Evolutionary conservation across 2,329 filamentous ascomycete genomes (phyloP).

Genomic region (Pseudocercospora pini-densiflorae): DNA sequence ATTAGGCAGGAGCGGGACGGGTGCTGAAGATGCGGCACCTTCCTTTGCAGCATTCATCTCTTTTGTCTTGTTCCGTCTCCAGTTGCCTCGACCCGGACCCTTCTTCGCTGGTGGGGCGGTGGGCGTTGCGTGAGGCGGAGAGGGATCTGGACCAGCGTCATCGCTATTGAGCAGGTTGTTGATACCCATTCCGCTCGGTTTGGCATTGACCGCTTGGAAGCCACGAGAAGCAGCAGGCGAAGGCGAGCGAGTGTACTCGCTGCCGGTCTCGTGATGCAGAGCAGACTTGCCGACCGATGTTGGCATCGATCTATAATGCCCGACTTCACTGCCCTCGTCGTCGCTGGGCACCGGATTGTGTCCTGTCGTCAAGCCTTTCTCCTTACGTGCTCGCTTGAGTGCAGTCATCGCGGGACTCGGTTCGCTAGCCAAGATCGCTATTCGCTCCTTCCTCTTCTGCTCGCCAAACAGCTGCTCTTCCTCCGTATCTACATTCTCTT

Average conservation of each 20-base stretch:
- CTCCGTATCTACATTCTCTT: constrained; percentile 75
- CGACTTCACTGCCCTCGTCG: constrained; percentile 37
- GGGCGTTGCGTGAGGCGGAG: constrained; percentile 33
- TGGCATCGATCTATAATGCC: constrained; percentile 27
- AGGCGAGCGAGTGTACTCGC: constrained; percentile 53
- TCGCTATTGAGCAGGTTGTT: constrained; percentile 56
- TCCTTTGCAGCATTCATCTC: constrained; percentile 17
- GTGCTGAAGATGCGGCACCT: constrained; percentile 29
- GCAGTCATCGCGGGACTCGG: constrained; percentile 67
- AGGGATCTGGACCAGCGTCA: constrained; percentile 37
- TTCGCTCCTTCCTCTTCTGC: constrained; percentile 74
- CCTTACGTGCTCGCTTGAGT: constrained; percentile 53
- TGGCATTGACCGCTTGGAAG: constrained; percentile 45
- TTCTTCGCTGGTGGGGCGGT: constrained; percentile 40
- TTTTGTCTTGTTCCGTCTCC: constrained; percentile 46
- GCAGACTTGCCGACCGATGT: constrained; percentile 26
- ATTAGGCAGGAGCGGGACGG: constrained; percentile 41
- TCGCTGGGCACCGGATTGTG: constrained; percentile 34
- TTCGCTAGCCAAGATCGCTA: constrained; percentile 73
- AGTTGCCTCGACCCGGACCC: constrained; percentile 55
- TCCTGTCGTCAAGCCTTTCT: constrained; percentile 47
- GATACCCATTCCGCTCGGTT: constrained; percentile 51
- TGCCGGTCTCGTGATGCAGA: constrained; percentile 42
- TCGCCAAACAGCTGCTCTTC: constrained; percentile 73
- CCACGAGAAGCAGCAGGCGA: constrained; percentile 40